These are phyloP conservation scores for Aspergillus latus DNA, from an alignment of 2,329 filamentous ascomycete genomes.

Conservation along the genomic window DNA sequence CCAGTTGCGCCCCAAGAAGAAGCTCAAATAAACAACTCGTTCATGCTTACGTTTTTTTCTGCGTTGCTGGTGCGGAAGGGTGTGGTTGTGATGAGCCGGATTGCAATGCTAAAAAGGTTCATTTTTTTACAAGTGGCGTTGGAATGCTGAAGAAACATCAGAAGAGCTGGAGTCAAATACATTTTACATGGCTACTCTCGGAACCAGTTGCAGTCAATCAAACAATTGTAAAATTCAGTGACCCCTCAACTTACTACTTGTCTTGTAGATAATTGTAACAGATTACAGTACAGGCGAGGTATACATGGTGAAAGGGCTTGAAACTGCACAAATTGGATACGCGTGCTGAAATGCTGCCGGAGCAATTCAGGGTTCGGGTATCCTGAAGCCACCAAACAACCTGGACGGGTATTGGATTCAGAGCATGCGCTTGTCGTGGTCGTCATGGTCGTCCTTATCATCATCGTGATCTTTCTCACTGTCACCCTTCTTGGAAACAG, in stretches of 20 bases:
- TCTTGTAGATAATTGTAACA: neutral
- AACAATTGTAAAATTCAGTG: slow-evolving; percentile 39
- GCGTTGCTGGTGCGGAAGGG: slow-evolving; percentile 37
- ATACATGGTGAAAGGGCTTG: slow-evolving; percentile 10
- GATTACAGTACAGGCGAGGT: slow-evolving; percentile 12
- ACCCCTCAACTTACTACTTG: slow-evolving; percentile 6
- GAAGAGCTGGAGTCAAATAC: slow-evolving; percentile 34
- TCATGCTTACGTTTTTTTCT: slow-evolving; percentile 49
- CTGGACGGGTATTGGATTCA: slow-evolving; percentile 7
- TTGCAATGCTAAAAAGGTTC: slow-evolving; percentile 35
- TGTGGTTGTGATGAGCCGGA: slow-evolving; percentile 34
- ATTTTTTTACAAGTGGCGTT: slow-evolving; percentile 36
- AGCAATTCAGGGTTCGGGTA: slow-evolving; percentile 18
- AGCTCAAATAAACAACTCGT: slow-evolving; percentile 74
- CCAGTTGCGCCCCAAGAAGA: slow-evolving; percentile 99
- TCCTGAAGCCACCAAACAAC: neutral
- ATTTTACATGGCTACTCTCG: slow-evolving; percentile 34
- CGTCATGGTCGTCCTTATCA: slow-evolving; percentile 18
- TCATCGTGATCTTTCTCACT: slow-evolving; percentile 32
- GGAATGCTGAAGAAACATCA: slow-evolving; percentile 38
- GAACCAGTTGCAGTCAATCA: slow-evolving; percentile 38
- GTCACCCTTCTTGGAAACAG: slow-evolving; percentile 49
- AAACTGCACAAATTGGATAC: neutral
- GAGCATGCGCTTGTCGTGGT: slow-evolving; percentile 33
- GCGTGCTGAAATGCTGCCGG: slow-evolving; percentile 21